These are phyloP conservation scores for Globisporangium megalacanthum DNA, from an alignment of 352 stramenopile species.

Conservation along the genomic window DNA sequence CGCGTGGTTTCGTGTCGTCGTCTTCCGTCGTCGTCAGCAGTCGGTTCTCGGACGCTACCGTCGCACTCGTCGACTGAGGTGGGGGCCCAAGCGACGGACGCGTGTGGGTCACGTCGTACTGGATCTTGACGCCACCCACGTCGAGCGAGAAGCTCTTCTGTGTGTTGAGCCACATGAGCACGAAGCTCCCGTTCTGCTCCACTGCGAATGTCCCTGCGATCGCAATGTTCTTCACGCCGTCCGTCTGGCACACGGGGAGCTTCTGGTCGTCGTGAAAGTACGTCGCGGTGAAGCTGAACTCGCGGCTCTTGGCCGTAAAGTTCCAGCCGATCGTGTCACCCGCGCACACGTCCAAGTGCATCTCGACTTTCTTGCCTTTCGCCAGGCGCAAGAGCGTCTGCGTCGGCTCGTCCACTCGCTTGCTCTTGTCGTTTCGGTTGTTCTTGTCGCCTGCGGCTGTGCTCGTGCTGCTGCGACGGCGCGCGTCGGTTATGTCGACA, in stretches of 20 bases:
- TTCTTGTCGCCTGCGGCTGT: background rate
- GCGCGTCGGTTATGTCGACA: conserved; percentile 1
- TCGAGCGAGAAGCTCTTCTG: conserved; percentile 62
- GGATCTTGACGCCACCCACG: conserved; percentile 53
- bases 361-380: conserved; percentile 67
- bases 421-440: background rate
- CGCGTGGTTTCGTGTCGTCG: conserved; percentile 1
- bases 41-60: background rate
- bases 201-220: conserved; percentile 43
- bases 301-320: conserved; percentile 49
- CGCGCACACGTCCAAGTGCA: conserved; percentile 71
- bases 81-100: conserved; percentile 18
- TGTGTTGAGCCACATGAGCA: conserved; percentile 71
- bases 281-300: conserved; percentile 58
- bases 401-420: background rate
- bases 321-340: conserved; percentile 62
- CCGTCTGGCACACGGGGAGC: conserved; percentile 40
- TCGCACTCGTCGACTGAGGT: background rate
- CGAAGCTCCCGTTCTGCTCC: conserved; percentile 61
- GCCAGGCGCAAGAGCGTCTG: conserved; percentile 28
- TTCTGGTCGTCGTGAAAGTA: conserved; percentile 56
- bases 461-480: conserved; percentile 2
- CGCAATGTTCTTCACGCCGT: conserved; percentile 59
- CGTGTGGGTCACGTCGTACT: conserved; percentile 48
- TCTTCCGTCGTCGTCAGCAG: conserved; percentile 5